These are phyloP conservation scores for Bocquillonia castaneifolia DNA, from an alignment of 441 rosid species.

Conservation along the genomic window DNA sequence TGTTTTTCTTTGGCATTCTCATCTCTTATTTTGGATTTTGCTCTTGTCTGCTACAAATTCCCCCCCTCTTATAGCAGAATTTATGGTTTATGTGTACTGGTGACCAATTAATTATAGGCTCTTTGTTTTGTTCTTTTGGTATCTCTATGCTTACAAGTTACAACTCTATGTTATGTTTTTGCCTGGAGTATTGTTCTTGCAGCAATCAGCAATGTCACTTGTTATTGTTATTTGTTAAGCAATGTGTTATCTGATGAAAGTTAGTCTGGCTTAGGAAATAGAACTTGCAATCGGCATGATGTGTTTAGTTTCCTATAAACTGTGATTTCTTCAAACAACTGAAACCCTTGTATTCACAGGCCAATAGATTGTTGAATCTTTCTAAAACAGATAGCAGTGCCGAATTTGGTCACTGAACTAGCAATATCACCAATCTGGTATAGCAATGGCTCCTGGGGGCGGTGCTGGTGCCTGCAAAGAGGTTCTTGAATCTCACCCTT, in stretches of 20 bases:
- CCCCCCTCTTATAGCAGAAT: too few species aligned
- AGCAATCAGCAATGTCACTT: too few species aligned
- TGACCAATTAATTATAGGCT: not conserved
- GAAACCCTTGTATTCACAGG: slow-evolving; percentile 21
- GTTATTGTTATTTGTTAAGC: not conserved
- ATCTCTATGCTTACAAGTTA: not conserved
- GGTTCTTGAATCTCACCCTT: slow-evolving; percentile 34
- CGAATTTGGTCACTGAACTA: slow-evolving; percentile 15
- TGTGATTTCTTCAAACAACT: slow-evolving; percentile 6
- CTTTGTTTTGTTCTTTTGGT: not conserved
- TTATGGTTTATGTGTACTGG: not conserved
- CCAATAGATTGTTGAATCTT: slow-evolving; percentile 12
- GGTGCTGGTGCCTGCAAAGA: slow-evolving; percentile 34
- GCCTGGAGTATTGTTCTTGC: not conserved
- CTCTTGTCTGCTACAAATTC: not conserved
- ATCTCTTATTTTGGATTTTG: slow-evolving; percentile 22
- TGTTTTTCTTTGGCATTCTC: slow-evolving; percentile 12
- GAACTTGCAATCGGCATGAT: slow-evolving; percentile 3
- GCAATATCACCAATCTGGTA: slow-evolving; percentile 15
- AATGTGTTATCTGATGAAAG: not conserved
- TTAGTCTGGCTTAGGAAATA: not conserved
- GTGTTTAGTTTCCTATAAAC: not conserved
- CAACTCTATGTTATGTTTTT: not conserved
- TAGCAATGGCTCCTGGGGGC: slow-evolving; percentile 48
- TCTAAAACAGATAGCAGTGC: slow-evolving; percentile 15